Evolutionary conservation across 2,329 filamentous ascomycete species (phyloP), one percentile per base, ranked within the genome.

Genomic region (Arthrobotrys entomopaga): DNA sequence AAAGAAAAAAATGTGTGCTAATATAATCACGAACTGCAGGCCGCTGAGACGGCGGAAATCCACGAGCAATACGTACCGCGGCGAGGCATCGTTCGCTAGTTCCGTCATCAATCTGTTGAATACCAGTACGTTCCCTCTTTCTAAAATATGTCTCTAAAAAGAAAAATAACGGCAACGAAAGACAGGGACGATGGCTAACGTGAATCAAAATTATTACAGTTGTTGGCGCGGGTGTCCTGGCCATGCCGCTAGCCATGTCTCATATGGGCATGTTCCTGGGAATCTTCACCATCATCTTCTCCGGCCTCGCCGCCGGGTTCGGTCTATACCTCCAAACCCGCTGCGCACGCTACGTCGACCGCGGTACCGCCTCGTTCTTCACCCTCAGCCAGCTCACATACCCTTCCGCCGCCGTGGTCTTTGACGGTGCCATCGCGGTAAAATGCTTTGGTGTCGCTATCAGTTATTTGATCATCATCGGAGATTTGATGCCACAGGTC

Each of bases 371-470:
- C 0, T 97, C 93, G 40, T 99, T 99, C 83, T 97, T 97, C 80
- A 93, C 94, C n/a, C 85, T 99, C 15, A 97, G 93, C 13, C 94
- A 99, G 81, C 88, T 99, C 76, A 98, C 95, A 3, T 99, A 98
- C 79, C 95, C 95, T 0, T 97, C 97, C 81, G 93, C 94, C 1
- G 92, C 95, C 7, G 92, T 99, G 53, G 86, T 98, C 52, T 99
- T 99, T 81, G 95, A 99, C 82, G 89, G 90, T 5, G 95, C 95
- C 4, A 99, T 99, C 80, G 93, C 94, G 11, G 89, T 99, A 80
- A 99, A 99, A 81, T 99, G 95, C 82, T 99, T 99, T 80, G 95
- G 78, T 74, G 57, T 26, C 56, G 64, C 60, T 26, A 52, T 63
- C 19, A 71, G 73, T 42, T 99, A 99, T 83, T 87, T 99, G 79